These are phyloP conservation scores for Fallopia convolvulus DNA, from an alignment of 148 eudicot species.

Conservation along the genomic window DNA sequence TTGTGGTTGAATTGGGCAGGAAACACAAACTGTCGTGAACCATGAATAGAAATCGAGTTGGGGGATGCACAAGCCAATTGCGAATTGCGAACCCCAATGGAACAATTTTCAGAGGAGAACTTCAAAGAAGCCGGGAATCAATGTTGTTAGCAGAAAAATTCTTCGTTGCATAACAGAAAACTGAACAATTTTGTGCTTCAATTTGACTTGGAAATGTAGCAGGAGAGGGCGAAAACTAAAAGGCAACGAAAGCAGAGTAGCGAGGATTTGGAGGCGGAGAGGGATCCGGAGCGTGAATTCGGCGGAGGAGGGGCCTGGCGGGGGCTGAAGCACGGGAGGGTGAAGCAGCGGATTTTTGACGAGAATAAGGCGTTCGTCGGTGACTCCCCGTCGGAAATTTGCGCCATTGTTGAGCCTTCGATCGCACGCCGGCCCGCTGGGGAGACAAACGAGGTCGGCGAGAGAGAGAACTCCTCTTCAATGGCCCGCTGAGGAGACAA, in stretches of 20 bases:
- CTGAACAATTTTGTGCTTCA: neutral
- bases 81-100: neutral
- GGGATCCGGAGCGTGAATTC: neutral
- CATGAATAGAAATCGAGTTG: neutral
- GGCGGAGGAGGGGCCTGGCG: neutral
- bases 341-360: slow-evolving; percentile 2
- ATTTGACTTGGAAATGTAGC: neutral
- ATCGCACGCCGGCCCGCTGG: too few relatives aligned
- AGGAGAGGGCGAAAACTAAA: neutral
- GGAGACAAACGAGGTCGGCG: too few relatives aligned
- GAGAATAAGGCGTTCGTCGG: neutral
- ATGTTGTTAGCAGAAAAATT: neutral
- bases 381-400: neutral
- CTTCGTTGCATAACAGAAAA: neutral
- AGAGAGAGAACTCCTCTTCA: too few relatives aligned
- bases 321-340: slow-evolving; percentile 11
- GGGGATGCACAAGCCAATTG: slow-evolving; percentile 7
- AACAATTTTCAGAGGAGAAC: neutral
- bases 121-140: neutral
- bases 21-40: neutral
- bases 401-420: too few relatives aligned
- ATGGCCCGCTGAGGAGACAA: too few relatives aligned
- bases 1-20: neutral
- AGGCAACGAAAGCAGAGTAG: neutral
- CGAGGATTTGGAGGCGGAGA: slow-evolving; percentile 5